Percentiles rank a stretch among this genome's conserved stretches.
phyloP scores from a whole-genome alignment of 2,329 filamentous ascomycete species.

The Penicillium sp. region DNA sequence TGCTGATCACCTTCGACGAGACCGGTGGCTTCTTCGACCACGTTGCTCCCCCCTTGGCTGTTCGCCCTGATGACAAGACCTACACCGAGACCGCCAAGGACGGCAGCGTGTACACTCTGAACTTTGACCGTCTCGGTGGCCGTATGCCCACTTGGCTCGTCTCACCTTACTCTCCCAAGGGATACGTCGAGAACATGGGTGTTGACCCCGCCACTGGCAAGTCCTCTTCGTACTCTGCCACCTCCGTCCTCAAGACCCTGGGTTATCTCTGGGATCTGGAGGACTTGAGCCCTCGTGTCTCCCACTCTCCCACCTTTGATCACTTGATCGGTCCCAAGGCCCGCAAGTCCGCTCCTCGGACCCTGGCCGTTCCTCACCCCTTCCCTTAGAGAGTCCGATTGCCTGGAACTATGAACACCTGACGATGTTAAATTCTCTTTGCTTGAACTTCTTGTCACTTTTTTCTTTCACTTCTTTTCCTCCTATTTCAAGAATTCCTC shows the following conservation, averaged over 20 bases:
- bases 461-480: background rate
- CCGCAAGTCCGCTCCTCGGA: constrained; percentile 8
- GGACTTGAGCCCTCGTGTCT: constrained; percentile 25
- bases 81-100: constrained; percentile 29
- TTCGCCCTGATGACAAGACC: constrained; percentile 30
- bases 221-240: constrained; percentile 22
- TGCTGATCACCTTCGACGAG: constrained; percentile 34
- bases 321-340: constrained; percentile 21
- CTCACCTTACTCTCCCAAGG: constrained; percentile 23
- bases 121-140: constrained; percentile 24
- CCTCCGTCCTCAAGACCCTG: constrained; percentile 28
- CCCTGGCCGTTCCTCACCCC: constrained; percentile 18
- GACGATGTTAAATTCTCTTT: background rate
- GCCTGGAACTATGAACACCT: background rate
- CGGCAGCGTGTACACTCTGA: constrained; percentile 23
- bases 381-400: constrained; percentile 19
- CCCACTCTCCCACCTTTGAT: constrained; percentile 27
- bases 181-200: constrained; percentile 25
- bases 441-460: background rate
- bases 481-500: too few relatives aligned
- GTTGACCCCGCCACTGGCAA: constrained; percentile 23
- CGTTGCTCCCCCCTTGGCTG: constrained; percentile 28
- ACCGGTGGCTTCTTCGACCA: constrained; percentile 36
- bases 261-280: constrained; percentile 28
- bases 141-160: constrained; percentile 29